phyloP scores from a whole-genome alignment of 495 filamentous ascomycete species.

The Xylaria telfairii region DNA sequence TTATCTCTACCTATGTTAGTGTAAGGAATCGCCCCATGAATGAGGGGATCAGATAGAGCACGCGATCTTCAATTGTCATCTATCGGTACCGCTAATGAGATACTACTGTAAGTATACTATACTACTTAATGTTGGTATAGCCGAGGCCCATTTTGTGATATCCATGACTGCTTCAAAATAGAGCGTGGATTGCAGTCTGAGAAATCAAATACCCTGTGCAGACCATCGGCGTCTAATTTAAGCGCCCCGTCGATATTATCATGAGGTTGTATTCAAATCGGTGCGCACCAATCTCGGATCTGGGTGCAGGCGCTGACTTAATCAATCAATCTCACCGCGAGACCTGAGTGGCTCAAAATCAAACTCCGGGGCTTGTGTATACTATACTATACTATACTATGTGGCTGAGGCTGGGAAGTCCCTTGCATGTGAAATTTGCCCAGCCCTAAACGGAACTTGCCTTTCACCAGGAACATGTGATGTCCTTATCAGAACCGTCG shows the following conservation, averaged over 20 bases:
- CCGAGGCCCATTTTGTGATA: too few relatives aligned
- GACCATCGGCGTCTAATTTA: background rate
- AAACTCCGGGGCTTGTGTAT: background rate
- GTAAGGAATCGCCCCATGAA: too few relatives aligned
- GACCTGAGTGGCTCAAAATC: background rate
- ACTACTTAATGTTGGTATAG: background rate
- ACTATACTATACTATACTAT: too few relatives aligned
- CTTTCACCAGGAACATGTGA: too few relatives aligned
- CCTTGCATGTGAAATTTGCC: background rate
- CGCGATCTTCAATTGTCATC: background rate
- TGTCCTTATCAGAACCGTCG: too few relatives aligned
- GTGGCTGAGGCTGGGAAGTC: background rate
- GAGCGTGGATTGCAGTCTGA: background rate
- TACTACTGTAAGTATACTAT: too few relatives aligned
- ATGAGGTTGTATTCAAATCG: background rate
- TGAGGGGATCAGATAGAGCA: too few relatives aligned
- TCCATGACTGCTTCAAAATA: background rate
- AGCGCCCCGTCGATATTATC: background rate
- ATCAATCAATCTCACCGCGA: background rate
- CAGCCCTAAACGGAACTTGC: too few relatives aligned
- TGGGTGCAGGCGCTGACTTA: conserved; percentile 1
- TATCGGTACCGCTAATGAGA: background rate
- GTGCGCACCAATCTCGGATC: conserved; percentile 7
- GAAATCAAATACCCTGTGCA: background rate
- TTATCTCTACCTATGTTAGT: background rate